Percentiles rank a stretch among this genome's conserved stretches.
These are phyloP conservation scores for Phytopythium sindhum DNA, from an alignment of 352 stramenopile genomes.

Conservation along the genomic window DNA sequence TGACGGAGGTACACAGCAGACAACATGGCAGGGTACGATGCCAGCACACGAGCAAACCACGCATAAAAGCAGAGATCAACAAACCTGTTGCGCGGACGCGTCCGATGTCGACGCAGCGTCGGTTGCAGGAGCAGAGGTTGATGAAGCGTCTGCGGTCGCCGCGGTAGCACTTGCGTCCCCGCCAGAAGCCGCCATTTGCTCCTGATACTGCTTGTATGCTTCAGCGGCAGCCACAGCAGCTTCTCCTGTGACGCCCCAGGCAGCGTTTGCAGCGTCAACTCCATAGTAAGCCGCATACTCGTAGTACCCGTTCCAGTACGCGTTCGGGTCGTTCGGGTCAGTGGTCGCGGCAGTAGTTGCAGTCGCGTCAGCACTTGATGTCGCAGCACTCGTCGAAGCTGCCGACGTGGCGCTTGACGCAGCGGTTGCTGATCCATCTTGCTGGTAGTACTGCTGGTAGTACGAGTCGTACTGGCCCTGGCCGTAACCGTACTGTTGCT, in stretches of 20 bases:
- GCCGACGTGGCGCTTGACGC: conserved; percentile 11
- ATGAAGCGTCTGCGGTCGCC: conserved; percentile 12
- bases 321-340: conserved; percentile 85
- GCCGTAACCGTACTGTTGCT: conserved; percentile 40
- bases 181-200: conserved; percentile 35
- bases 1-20: conserved; percentile 5
- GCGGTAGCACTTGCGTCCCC: conserved; percentile 11
- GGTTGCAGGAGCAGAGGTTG: conserved; percentile 13
- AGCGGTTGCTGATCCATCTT: conserved; percentile 22
- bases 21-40: neutral
- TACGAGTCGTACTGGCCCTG: conserved; percentile 68
- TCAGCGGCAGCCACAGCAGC: conserved; percentile 67
- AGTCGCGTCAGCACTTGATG: conserved; percentile 30
- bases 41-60: conserved; percentile 16
- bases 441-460: conserved; percentile 77
- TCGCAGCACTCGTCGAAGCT: conserved; percentile 12
- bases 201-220: conserved; percentile 70
- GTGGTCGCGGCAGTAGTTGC: conserved; percentile 40
- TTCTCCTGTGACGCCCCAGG: conserved; percentile 79
- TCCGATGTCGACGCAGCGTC: conserved; percentile 12
- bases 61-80: conserved; percentile 51
- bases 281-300: conserved; percentile 88
- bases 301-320: conserved; percentile 89
- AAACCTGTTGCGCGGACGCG: conserved; percentile 46
- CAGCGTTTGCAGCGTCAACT: conserved; percentile 78